Base-by-base conservation (phyloP, 2,329 filamentous ascomycete genomes). In the Diplodia scrobiculata region DNA sequence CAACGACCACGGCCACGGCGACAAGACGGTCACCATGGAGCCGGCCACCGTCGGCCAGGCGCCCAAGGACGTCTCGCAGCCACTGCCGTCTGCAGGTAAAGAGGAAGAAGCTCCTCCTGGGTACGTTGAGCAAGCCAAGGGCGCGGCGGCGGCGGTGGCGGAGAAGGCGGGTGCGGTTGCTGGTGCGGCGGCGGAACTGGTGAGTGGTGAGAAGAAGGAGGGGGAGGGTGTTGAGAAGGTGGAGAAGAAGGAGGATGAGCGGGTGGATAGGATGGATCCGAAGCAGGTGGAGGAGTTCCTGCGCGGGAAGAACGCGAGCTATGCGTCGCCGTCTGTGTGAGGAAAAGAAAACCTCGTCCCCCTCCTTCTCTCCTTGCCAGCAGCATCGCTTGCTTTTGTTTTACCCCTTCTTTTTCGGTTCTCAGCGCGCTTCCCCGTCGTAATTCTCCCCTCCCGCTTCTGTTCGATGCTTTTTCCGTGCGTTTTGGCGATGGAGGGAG, bases 41-140 rank as follows among this genome's bases (percentile, higher is more conserved):
- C 79, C 81, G 14, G 71, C 72, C 62, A 83, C 81, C 11, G 76
- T 83, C 29, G 80, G 81, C 2, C 81, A 83, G 69, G 81, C 80
- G 58, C 78, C 80, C 9, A 83, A 83, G 70, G 80, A 82, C 58
- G 77, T 79, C 38, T 50, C 41, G 41, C 55, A 60, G 25, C 55
- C 55, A 10, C 36, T 59, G 14, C 55, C 38, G 0, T 74, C 78
- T 0, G 70, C 2, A 72, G 73, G 60, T 69, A 52, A 25, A 9
- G 72, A 73, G 10, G 72, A 75, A 59, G 73, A 79, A 45, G 25
- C 25, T 25, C 25, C 25, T 25, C 70, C 71, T 1, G 67, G 75
- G 1, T 75, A 78, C 54, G 66, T 82, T 19, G 79, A 79, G 29
- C 79, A 81, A 69, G 81, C 80, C 21, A 79, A 82, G 71, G 68